Conservation (phyloP, 176 grass and related monocot species). For the Coix lacrymajobi region DNA sequence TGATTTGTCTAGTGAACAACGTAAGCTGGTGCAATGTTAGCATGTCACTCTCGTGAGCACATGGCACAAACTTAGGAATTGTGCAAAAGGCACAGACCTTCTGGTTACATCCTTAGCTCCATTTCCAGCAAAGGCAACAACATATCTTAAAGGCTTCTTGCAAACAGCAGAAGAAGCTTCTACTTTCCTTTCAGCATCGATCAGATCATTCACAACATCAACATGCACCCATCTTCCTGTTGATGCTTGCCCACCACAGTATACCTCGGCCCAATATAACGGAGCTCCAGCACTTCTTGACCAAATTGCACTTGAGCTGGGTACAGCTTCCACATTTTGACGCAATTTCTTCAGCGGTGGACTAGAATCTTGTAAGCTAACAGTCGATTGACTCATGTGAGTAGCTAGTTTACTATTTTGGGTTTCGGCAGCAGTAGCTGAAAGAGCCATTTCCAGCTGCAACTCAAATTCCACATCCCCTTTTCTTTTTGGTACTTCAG, state of each 20-base stretch:
- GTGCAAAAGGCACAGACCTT: conserved; percentile 46
- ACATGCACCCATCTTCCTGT: conserved; percentile 90
- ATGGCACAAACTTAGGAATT: background rate
- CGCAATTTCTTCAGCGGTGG: conserved; percentile 38
- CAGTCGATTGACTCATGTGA: conserved; percentile 22
- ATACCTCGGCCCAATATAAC: conserved; percentile 79
- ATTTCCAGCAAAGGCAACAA: conserved; percentile 79
- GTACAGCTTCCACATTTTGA: conserved; percentile 40
- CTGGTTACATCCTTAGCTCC: conserved; percentile 98
- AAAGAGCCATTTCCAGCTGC: conserved; percentile 91
- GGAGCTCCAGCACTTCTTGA: conserved; percentile 61
- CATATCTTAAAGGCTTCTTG: conserved; percentile 84
- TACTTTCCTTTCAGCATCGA: conserved; percentile 76
- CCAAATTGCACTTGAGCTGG: conserved; percentile 71
- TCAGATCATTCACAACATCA: conserved; percentile 80
- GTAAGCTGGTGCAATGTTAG: background rate
- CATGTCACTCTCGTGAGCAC: background rate
- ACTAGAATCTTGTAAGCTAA: conserved; percentile 20
- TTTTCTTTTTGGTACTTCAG: conserved; percentile 65
- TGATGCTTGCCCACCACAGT: conserved; percentile 59
- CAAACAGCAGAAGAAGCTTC: conserved; percentile 80
- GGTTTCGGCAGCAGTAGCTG: conserved; percentile 49
- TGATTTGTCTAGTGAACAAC: background rate
- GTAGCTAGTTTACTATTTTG: conserved; percentile 32
- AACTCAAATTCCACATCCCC: conserved; percentile 83